These are phyloP conservation scores for Sutorius australiensis DNA, from an alignment of 768 basidiomycete species.

Conservation along the genomic window DNA sequence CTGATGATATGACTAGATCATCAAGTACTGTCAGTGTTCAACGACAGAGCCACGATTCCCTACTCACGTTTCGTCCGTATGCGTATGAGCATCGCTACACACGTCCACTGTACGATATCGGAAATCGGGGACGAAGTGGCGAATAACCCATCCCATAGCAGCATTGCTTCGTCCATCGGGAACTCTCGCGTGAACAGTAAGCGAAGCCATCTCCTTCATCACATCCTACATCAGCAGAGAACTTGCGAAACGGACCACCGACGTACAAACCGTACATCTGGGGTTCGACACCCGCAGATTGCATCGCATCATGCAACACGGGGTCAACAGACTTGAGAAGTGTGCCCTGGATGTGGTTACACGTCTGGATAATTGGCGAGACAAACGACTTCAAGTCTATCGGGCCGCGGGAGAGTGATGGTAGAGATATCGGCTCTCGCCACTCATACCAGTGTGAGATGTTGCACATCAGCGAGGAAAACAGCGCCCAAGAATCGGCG, in stretches of 20 bases:
- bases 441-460: conserved; percentile 80
- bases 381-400: conserved; percentile 61
- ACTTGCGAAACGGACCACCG: conserved; percentile 5
- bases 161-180: conserved; percentile 71
- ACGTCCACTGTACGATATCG: conserved; percentile 79
- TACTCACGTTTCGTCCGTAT: conserved; percentile 87
- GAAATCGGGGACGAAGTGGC: conserved; percentile 73
- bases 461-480: conserved; percentile 72
- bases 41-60: neutral
- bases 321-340: conserved; percentile 79
- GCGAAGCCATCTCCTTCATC: conserved; percentile 82
- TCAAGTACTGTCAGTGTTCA: conserved; percentile 11
- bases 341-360: conserved; percentile 72
- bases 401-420: conserved; percentile 35
- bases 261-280: conserved; percentile 95
- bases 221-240: conserved; percentile 11
- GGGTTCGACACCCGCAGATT: conserved; percentile 82
- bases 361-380: conserved; percentile 82
- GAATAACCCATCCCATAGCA: conserved; percentile 95
- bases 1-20: conserved; percentile 71
- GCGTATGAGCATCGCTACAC: conserved; percentile 92
- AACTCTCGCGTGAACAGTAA: conserved; percentile 94
- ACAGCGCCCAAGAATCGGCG: conserved; percentile 87
- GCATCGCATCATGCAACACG: conserved; percentile 67
- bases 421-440: conserved; percentile 41